These are phyloP conservation scores for Annulohypoxylon maeteangense DNA, from an alignment of 495 filamentous ascomycete genomes.

Conservation along the genomic window DNA sequence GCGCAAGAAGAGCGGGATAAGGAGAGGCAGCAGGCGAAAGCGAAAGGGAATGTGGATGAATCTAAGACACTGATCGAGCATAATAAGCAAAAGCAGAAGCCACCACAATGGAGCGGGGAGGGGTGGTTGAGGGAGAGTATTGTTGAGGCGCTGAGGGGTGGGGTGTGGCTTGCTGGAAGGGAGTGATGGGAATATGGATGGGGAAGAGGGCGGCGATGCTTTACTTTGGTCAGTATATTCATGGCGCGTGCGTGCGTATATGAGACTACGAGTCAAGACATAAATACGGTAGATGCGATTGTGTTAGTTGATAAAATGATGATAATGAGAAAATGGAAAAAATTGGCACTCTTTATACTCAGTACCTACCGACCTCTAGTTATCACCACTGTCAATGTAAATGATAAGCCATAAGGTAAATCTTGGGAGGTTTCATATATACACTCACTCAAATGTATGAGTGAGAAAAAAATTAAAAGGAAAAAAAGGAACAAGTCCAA, in stretches of 20 bases:
- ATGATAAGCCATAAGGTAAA: too few relatives aligned
- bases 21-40: slow-evolving; percentile 28
- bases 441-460: too few relatives aligned
- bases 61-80: slow-evolving; percentile 27
- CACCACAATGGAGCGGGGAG: slow-evolving; percentile 45
- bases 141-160: slow-evolving; percentile 66
- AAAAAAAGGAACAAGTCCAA: too few relatives aligned
- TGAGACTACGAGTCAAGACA: not conserved
- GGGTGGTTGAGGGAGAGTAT: slow-evolving; percentile 64
- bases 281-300: not conserved
- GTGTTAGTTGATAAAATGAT: not conserved
- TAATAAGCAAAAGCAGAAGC: slow-evolving; percentile 30
- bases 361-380: too few relatives aligned
- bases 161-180: slow-evolving; percentile 63
- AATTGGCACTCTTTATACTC: too few relatives aligned
- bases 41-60: slow-evolving; percentile 1
- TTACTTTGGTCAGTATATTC: not conserved
- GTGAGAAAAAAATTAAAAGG: too few relatives aligned
- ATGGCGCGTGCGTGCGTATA: not conserved
- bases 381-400: too few relatives aligned
- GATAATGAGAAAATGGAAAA: not conserved
- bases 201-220: not conserved
- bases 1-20: slow-evolving; percentile 29
- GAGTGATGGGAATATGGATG: slow-evolving; percentile 13
- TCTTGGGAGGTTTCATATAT: too few relatives aligned